A percentile compares a stretch with the other conserved stretches of the same genome.
Conservation (phyloP, 371 early-diverging fungal species). For the Capillidium heterosporum region DNA sequence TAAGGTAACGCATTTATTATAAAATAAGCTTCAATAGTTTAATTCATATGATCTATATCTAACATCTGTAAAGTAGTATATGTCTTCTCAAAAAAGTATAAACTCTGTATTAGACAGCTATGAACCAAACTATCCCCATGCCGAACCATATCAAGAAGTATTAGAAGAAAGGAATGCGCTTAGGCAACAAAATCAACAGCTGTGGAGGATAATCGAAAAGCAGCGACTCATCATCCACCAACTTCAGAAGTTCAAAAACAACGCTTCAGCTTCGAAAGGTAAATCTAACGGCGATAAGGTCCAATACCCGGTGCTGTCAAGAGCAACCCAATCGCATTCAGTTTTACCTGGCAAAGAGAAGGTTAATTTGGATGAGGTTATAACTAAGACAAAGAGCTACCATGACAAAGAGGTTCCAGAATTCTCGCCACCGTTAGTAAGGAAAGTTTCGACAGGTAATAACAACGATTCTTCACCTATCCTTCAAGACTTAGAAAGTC, state of each 20-base stretch:
- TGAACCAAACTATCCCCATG: not conserved
- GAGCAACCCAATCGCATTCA: not conserved
- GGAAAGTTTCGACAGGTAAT: not conserved
- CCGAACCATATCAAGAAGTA: constrained; percentile 10
- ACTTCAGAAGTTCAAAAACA: constrained; percentile 16
- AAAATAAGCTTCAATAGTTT: too few relatives aligned
- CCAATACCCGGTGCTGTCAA: not conserved
- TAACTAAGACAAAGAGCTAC: too few relatives aligned
- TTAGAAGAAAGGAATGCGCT: constrained; percentile 39
- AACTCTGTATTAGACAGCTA: not conserved
- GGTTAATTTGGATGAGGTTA: too few relatives aligned
- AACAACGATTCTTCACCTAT: not conserved
- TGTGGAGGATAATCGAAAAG: constrained; percentile 80
- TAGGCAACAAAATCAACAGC: constrained; percentile 59
- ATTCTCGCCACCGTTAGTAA: too few relatives aligned
- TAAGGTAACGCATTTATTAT: too few relatives aligned
- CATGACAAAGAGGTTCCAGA: too few relatives aligned
- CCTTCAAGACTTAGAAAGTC: not conserved
- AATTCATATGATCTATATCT: too few relatives aligned
- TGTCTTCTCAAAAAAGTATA: not conserved
- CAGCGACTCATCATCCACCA: constrained; percentile 68
- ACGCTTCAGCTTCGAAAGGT: not conserved
- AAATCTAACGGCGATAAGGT: not conserved
- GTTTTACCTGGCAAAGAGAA: not conserved
- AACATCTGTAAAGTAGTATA: not conserved